Evolutionary conservation across 768 basidiomycete genomes (phyloP).

Genomic region (Leccinellum luteum): DNA sequence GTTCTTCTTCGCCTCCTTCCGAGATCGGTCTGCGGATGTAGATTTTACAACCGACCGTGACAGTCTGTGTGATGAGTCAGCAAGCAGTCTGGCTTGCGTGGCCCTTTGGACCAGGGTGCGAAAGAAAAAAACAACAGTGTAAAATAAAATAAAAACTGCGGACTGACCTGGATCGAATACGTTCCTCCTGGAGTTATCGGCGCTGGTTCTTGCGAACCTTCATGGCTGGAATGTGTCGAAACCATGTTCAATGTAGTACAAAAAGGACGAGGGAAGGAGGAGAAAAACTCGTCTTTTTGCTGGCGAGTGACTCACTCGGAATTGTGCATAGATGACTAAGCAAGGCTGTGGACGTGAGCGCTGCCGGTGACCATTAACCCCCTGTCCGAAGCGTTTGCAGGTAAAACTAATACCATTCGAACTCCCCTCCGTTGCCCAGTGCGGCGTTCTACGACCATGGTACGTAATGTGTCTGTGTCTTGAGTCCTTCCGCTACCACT

Average conservation of each 20-base stretch:
- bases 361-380: background rate
- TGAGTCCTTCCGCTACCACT: background rate
- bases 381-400: background rate
- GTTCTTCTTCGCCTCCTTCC: slow-evolving; percentile 78
- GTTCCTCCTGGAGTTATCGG: slow-evolving; percentile 72
- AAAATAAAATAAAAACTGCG: slow-evolving; percentile 7
- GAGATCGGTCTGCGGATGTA: slow-evolving; percentile 80
- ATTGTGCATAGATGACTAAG: slow-evolving; percentile 21
- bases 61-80: slow-evolving; percentile 57
- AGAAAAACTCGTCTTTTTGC: slow-evolving; percentile 6
- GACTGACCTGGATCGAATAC: slow-evolving; percentile 69
- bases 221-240: slow-evolving; percentile 31
- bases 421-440: background rate
- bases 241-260: slow-evolving; percentile 23
- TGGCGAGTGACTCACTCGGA: background rate
- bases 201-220: slow-evolving; percentile 47
- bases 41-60: slow-evolving; percentile 93
- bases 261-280: slow-evolving; percentile 1
- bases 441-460: background rate
- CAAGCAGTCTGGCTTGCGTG: slow-evolving; percentile 18
- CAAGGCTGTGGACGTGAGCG: slow-evolving; percentile 1
- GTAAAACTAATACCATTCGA: background rate
- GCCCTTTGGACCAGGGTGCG: slow-evolving; percentile 26
- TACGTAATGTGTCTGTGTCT: slow-evolving; percentile 1
- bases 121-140: slow-evolving; percentile 1